Conservation (phyloP, 139 green algal species). For the Pseudopediastrum boryanum region DNA sequence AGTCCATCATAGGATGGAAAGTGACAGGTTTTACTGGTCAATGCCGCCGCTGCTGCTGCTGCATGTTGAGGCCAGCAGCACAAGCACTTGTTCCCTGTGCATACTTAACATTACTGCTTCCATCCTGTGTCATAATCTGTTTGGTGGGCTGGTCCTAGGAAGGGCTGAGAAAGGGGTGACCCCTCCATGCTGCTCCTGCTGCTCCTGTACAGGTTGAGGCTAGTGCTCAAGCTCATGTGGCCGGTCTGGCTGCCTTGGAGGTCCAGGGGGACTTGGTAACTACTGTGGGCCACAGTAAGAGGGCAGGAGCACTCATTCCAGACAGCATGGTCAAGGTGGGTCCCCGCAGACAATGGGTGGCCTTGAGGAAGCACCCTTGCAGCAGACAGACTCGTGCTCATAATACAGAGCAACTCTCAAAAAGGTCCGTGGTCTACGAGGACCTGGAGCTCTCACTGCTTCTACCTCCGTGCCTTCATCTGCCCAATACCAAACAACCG, state of each 20-base stretch:
- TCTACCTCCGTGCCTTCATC: background rate
- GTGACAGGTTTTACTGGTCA: too few species aligned
- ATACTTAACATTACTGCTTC: too few species aligned
- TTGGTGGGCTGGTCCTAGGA: background rate
- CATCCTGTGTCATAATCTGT: background rate
- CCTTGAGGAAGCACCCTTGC: background rate
- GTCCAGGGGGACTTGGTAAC: conserved; percentile 61
- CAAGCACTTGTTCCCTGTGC: conserved; percentile 1
- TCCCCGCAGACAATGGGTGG: conserved; percentile 3
- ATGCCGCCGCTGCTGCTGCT: too few species aligned
- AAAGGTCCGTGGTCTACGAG: background rate
- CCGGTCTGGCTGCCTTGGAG: conserved; percentile 68
- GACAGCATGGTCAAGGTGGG: conserved; percentile 69
- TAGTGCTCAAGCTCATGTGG: conserved; percentile 59
- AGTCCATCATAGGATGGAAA: too few species aligned
- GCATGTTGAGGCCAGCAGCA: background rate
- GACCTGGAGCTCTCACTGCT: background rate
- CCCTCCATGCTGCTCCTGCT: background rate
- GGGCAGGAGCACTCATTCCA: conserved; percentile 46
- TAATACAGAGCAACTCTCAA: too few species aligned
- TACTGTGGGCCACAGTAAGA: conserved; percentile 57
- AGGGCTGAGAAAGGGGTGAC: background rate
- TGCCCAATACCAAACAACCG: background rate
- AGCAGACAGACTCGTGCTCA: background rate
- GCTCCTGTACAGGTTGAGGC: conserved; percentile 29